Base-by-base conservation (phyloP, 108 stramenopile species). In the Cylindrotheca closterium region DNA sequence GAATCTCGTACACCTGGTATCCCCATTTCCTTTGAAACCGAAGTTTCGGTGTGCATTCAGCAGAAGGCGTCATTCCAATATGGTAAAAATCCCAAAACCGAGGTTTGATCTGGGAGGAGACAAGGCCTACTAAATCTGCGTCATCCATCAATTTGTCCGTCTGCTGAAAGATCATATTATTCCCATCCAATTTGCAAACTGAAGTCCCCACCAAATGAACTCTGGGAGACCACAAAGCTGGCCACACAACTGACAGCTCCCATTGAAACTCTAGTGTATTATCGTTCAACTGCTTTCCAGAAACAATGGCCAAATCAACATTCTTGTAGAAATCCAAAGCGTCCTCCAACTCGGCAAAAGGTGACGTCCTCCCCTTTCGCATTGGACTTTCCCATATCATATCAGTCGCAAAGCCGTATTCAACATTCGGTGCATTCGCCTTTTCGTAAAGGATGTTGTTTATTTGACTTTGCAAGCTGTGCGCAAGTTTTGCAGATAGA, bases 81-180 rank as follows among this genome's bases (percentile, higher is more conserved):
- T 93, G 92, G 60, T 93, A 93, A 7, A 74, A 33, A 71, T 93
- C 92, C 92, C 92, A 93, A 64, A 93, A 93, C 15, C 87, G 75
- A 25, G 92, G 92, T 19, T 58, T 5, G 21, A 89, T 48, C 51
- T 92, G 89, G 8, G 59, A 46, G 19, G 74, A 59, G 2, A 92
- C 49, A 18, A 72, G 49, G 0, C 51, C 54, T 21, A 84, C 19
- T 29, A 88, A 51, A 55, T 81, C 75, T 17, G 63, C 68, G 46
- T 70, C 65, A n/a, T 68, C 65, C 27, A 89, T 64, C 18, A 47
- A 23, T 26, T 47, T 30, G 60, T 92, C 91, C 3, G 70, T 54
- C 64, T 92, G 91, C 34, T 67, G 59, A 23, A 79, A 26, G 48
- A 92, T 57, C n/a, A n/a, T n/a, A 30, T 58, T 58, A 15, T 55